phyloP scores from a whole-genome alignment of 2,329 filamentous ascomycete genomes.

The Myrmaecium sp. region DNA sequence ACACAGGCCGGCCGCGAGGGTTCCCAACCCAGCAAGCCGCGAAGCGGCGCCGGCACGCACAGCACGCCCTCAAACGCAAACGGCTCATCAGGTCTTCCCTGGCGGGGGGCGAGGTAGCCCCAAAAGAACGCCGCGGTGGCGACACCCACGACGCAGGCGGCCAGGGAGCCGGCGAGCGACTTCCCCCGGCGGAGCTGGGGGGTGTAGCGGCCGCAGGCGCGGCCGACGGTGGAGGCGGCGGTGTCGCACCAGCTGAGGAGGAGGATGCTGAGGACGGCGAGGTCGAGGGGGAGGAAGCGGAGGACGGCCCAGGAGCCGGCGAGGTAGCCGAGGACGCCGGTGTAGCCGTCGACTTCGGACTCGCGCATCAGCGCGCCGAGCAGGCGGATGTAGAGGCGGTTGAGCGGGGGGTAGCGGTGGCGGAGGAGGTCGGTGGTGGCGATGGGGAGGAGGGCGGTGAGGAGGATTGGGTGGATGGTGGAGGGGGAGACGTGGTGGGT shows the following conservation, averaged over 20 bases:
- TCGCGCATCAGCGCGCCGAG: conserved; percentile 92
- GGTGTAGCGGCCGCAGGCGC: conserved; percentile 78
- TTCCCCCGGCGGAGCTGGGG: conserved; percentile 73
- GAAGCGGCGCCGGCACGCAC: conserved; percentile 45
- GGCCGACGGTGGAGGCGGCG: conserved; percentile 83
- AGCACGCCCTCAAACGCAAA: conserved; percentile 74
- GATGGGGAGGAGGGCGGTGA: conserved; percentile 69
- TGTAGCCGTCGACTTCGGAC: conserved; percentile 84
- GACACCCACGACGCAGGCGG: conserved; percentile 71
- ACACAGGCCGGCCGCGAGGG: conserved; percentile 44
- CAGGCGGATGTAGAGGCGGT: conserved; percentile 68
- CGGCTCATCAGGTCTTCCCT: no score
- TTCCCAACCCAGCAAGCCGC: conserved; percentile 44
- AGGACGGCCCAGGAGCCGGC: conserved; percentile 78
- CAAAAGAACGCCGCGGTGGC: conserved; percentile 73
- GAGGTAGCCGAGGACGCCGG: conserved; percentile 94
- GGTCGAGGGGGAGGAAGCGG: conserved; percentile 79
- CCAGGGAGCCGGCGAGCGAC: conserved; percentile 74
- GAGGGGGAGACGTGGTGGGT: conserved; percentile 57
- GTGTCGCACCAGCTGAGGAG: conserved; percentile 97
- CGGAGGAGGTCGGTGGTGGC: conserved; percentile 66
- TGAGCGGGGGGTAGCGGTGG: conserved; percentile 66
- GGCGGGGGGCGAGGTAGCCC: conserved; percentile 58
- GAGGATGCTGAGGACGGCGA: conserved; percentile 75
- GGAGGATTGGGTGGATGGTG: conserved; percentile 68